These are phyloP conservation scores for Paracorniculantispora psalliotae DNA, from an alignment of 2,329 filamentous ascomycete species.

Conservation along the genomic window DNA sequence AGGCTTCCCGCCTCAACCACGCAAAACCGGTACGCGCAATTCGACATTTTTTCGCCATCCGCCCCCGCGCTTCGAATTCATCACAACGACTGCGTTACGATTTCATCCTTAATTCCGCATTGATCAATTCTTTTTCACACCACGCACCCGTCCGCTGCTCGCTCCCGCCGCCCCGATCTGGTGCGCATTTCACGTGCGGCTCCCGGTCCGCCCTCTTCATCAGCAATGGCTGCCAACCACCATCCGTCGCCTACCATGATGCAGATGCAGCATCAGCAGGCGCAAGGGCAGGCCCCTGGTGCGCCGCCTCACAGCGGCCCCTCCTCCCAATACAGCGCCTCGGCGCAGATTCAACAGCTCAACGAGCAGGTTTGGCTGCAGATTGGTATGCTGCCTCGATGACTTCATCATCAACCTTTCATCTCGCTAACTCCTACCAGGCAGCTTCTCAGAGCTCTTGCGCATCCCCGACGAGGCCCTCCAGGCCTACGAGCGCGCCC, in stretches of 20 bases:
- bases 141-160: background rate
- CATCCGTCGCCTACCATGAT: conserved; percentile 79
- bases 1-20: conserved; percentile 5
- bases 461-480: conserved; percentile 86
- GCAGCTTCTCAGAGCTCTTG: conserved; percentile 80
- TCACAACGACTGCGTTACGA: background rate
- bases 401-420: conserved; percentile 20
- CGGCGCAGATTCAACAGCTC: conserved; percentile 69
- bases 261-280: conserved; percentile 58
- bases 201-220: conserved; percentile 11
- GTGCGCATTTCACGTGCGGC: conserved; percentile 15
- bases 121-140: background rate
- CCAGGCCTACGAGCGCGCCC: conserved; percentile 82
- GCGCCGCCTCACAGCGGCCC: conserved; percentile 48
- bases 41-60: background rate
- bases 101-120: background rate
- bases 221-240: conserved; percentile 62
- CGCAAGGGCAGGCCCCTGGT: conserved; percentile 50
- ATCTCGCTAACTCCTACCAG: conserved; percentile 43
- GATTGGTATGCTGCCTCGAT: conserved; percentile 58
- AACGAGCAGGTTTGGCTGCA: conserved; percentile 92
- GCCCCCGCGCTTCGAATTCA: background rate
- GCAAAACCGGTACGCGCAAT: background rate
- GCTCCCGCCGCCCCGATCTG: conserved; percentile 11
- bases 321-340: conserved; percentile 55